Percentiles rank a stretch among this genome's conserved stretches.
phyloP scores from a whole-genome alignment of 768 basidiomycete genomes.

The Tylopilus plumbeoviolaceoides region DNA sequence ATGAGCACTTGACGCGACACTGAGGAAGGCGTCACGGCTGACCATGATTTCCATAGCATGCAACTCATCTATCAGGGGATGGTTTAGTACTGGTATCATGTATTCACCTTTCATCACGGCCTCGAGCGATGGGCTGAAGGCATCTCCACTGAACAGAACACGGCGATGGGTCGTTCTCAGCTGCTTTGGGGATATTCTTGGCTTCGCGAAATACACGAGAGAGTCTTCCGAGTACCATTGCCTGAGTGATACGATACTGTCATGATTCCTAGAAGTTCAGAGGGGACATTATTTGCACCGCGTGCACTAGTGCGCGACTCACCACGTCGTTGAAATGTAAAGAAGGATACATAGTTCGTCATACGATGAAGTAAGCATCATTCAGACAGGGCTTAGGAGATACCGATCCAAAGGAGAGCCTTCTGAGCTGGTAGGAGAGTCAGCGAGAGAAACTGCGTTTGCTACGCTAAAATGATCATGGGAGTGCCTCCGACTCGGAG shows the following conservation, averaged over 20 bases:
- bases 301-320: neutral
- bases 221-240: slow-evolving; percentile 1
- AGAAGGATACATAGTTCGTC: slow-evolving; percentile 3
- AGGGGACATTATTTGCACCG: neutral
- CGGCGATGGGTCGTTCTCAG: neutral
- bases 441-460: neutral
- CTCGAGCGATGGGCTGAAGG: slow-evolving; percentile 5
- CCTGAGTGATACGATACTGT: slow-evolving; percentile 9
- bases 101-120: slow-evolving; percentile 9
- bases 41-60: slow-evolving; percentile 9
- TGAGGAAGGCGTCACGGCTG: neutral
- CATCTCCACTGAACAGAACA: slow-evolving; percentile 8
- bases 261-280: neutral
- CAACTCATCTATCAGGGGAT: slow-evolving; percentile 10
- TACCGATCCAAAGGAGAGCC: too few species aligned
- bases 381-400: neutral
- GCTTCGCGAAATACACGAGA: slow-evolving; percentile 1
- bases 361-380: neutral
- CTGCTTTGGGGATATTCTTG: neutral
- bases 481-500: neutral
- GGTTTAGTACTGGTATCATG: slow-evolving; percentile 4
- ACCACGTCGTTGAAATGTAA: slow-evolving; percentile 10
- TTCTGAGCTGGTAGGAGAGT: neutral
- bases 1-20: neutral
- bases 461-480: neutral